Base-by-base conservation (phyloP, 495 filamentous ascomycete genomes). In the Aspergillus steynii region DNA sequence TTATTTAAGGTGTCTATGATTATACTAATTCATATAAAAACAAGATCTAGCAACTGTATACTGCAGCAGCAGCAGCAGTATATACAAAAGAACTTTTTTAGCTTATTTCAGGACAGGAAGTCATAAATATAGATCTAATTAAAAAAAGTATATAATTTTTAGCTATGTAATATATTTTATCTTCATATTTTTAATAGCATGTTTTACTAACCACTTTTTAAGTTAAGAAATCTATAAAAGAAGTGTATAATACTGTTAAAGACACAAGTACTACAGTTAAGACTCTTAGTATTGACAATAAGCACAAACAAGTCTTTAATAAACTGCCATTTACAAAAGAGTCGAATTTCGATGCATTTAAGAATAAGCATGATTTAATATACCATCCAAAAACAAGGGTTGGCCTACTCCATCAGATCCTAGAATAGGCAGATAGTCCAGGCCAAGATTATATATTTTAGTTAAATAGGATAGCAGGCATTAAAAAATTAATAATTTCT, bases 401-500 rank as follows among this genome's bases (percentile, higher is more conserved):
- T 5, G 48, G 26, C 26, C 26, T 50, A 25, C 48, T 50, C 20
- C 48, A 25, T 25, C 48, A 25, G 48, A 25, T 50, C 48, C 6
- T 50, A 5, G 48, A 50, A 5, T 50, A 25, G 48, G 48, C 48
- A 25, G 48, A 25, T 25, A 25, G 20, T 25, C 48, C 48, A 25
- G 26, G 20, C 20, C 48, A 50, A 50, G 48, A 50, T n/a, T 50
- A 25, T 48, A 62, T 80, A 12, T 80, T 78, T 63, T 80, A 74
- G 77, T 61, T 82, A 8, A 71, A 71, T 14, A 75, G 78, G n/a
- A 77, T 80, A 69, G 77, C 77, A 3, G 77, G 78, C 1, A 80
- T 71, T 15, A 32, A 32, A n/a, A 55, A 55, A 26, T 55, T 32
- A 9, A 81, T 76, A 20, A 75, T 80, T 29, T 65, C 77, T 6